Base-by-base conservation (phyloP, 495 filamentous ascomycete genomes). In the Podospora fimiseda region DNA sequence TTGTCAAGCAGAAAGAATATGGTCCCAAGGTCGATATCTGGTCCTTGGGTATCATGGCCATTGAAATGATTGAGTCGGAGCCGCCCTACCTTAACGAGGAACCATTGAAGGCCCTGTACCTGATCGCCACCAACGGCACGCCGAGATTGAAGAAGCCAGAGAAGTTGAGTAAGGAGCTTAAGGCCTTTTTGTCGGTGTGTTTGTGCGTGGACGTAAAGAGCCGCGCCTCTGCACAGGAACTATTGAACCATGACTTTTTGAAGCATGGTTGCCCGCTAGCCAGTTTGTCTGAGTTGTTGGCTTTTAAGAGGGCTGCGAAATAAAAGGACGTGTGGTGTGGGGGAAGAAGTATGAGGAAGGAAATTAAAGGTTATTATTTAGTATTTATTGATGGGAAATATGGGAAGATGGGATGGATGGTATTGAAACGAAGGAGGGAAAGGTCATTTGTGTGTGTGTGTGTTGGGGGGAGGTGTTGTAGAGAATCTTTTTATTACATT, bases 21-120 rank as follows among this genome's bases (percentile, higher is more conserved):
- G 93, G 90, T 36, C 85, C 87, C 58, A 98, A 98, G 78, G 93
- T 97, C 51, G 93, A 98, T 64, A 96, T 96, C 60, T 97, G 93
- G 93, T 96, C 92, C 11, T 77, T 98, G 45, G 93, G 93, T 60
- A 98, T 98, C 73, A 98, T 97, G 93, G 92, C 93, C 38, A 98
- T 98, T 59, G 93, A 98, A 74, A 96, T 98, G 94, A 98, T 98
- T 64, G 94, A 98, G 70, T 92, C 88, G 9, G 93, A 98, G 65
- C 93, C 93, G 6, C 93, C 93, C 0, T 97, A 98, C 68, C 80
- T 97, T 21, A 97, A 96, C 69, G 93, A 97, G 69, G 92, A 97
- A 71, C 93, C 93, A 0, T 80, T 98, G 27, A 98, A 97, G 77
- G 93, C 88, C 11, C 81, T 98, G 43, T 98, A 94, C 62, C 81